Conservation (phyloP, 768 basidiomycete genomes). For the Tricholoma hemisulphureum region DNA sequence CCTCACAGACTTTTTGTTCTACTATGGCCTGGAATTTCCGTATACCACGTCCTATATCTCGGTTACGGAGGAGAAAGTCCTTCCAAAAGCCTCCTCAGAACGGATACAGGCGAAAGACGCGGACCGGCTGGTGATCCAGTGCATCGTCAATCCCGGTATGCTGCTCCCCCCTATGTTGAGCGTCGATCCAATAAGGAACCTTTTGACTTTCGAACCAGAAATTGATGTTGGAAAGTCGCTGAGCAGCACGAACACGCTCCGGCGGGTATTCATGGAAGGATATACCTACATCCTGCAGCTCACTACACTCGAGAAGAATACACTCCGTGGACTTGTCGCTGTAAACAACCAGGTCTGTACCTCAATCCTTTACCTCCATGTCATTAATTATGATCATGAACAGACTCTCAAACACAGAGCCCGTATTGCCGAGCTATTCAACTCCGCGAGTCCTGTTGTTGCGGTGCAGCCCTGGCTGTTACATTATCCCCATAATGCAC, state of each 20-base stretch:
- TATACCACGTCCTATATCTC: slow-evolving; percentile 43
- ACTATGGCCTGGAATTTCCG: slow-evolving; percentile 53
- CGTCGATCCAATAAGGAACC: background rate
- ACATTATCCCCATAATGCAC: background rate
- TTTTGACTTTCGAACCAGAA: slow-evolving; percentile 21
- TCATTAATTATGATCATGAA: background rate
- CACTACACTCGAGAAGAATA: slow-evolving; percentile 13
- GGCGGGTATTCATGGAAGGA: slow-evolving; percentile 35
- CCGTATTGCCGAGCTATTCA: background rate
- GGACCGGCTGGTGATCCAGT: slow-evolving; percentile 38
- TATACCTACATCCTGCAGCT: slow-evolving; percentile 22
- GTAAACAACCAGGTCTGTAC: slow-evolving; percentile 22
- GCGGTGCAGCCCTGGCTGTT: background rate
- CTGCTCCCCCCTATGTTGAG: background rate
- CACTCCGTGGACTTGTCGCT: slow-evolving; percentile 26
- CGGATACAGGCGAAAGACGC: slow-evolving; percentile 29
- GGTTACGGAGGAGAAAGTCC: slow-evolving; percentile 30
- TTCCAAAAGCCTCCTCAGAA: slow-evolving; percentile 33
- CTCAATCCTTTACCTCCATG: background rate
- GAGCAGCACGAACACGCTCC: slow-evolving; percentile 29
- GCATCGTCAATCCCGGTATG: slow-evolving; percentile 41
- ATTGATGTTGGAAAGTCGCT: slow-evolving; percentile 41
- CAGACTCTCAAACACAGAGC: background rate
- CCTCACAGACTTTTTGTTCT: slow-evolving; percentile 62
- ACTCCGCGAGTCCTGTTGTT: background rate